Base-by-base conservation (phyloP, 208 protist genomes). In the Balamuthia mandrillaris region DNA sequence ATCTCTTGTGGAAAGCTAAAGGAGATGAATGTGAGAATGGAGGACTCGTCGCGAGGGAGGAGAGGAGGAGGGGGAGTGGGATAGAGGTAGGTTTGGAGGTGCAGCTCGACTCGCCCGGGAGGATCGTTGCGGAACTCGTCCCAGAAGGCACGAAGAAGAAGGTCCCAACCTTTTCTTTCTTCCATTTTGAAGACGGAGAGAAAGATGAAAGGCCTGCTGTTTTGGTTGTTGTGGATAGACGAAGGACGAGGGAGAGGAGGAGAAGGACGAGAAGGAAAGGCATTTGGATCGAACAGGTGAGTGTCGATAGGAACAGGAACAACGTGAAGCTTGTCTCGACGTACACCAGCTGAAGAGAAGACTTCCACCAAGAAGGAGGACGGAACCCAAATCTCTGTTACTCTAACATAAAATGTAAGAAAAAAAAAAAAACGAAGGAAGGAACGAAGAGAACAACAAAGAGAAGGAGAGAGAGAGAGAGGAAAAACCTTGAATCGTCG, bases 121-220 rank as follows among this genome's bases (percentile, higher is more conserved):
- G 42, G 35, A 1, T 14, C 58, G n/a, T 65, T 1, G 31, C 41
- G 68, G 54, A 88, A 88, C 72, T 88, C 85, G 27, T 1, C 4
- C 2, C 72, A 37, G 58, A 78, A 88, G 51, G 72, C 85, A 3
- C 77, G 60, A 49, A 90, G 21, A 2, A 90, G 72, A 21, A 90
- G 1, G 18, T 82, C 47, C 82, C 84, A 90, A 16, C 82, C 86
- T 49, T 90, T 90, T 31, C 88, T 52, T 5, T 68, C 7, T 65
- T 90, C 88, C 88, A 74, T 87, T 54, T 90, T 90, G 88, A 88
- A 88, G 18, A 90, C 88, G 41, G 42, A 72, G 31, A 90, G 68
- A 41, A 90, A 90, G 54, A 68, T 86, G 83, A 85, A 85, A 27
- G n/a, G n/a, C n/a, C n/a, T n/a, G n/a, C n/a, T n/a, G n/a, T 45